Base-by-base conservation (phyloP, 2,329 filamentous ascomycete species). In the Neonectria coccinea region DNA sequence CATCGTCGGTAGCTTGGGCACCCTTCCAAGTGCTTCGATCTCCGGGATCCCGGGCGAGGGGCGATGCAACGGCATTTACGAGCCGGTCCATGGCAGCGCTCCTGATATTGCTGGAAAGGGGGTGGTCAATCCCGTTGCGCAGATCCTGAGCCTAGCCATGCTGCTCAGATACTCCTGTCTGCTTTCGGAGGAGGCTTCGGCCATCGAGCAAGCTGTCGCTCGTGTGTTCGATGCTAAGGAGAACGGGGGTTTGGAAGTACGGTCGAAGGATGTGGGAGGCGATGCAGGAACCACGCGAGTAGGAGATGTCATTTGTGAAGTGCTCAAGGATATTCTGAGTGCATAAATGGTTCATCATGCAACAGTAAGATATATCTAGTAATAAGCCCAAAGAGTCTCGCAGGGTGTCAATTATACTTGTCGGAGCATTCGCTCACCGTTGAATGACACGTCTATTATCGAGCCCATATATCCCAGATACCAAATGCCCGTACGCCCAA, bases 41-140 rank as follows among this genome's bases (percentile, higher is more conserved):
- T 77, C 79, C 0, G 83, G 80, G 2, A 76, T 84, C 2, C 80
- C 80, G 0, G 75, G 77, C 2, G 65, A 78, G 18, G 75, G 73
- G n/a, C 72, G 69, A n/a, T 79, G 77, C 71, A 92, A 91, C 70
- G 90, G 91, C 66, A 92, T 93, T 70, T 93, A 92, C 74, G 91
- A 93, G 80, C 91, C 91, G 4, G 92, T 93, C 59, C 91, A 93
- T 75, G 91, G 90, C 81, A 87, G 75, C 56, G 91, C 91, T 2
- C 91, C 91, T 11, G 91, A 93, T 70, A 93, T 93, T 68, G 87
- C 89, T 8, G 91, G 91, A 61, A 85, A 91, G 75, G 89, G 89
- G 42, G 84, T 92, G 45, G 90, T 91, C 58, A 93, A 93, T 79
- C 91, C 91, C 0, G 84, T 93, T 36, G 91, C 90, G 1, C 88